A percentile compares a stretch with the other conserved stretches of the same genome.
These are phyloP conservation scores for Paramyrothecium roridum DNA, from an alignment of 2,329 filamentous ascomycete genomes.

Conservation along the genomic window DNA sequence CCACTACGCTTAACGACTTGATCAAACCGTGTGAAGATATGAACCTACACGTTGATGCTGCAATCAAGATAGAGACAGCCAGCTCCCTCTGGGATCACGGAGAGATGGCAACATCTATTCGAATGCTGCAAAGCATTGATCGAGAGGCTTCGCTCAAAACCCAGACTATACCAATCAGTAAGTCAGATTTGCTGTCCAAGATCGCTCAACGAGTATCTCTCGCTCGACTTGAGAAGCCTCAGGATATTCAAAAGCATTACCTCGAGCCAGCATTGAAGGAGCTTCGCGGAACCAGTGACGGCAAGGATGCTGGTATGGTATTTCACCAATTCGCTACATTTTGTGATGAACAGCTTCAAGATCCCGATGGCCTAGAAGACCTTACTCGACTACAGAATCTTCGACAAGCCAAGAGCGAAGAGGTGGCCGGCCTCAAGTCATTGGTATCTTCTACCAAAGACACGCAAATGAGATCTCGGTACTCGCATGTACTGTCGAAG, in stretches of 20 bases:
- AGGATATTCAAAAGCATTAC: constrained; percentile 84
- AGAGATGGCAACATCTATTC: constrained; percentile 83
- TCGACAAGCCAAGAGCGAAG: constrained; percentile 74
- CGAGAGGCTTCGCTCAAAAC: constrained; percentile 55
- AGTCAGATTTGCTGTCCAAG: constrained; percentile 79
- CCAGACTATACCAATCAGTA: constrained; percentile 69
- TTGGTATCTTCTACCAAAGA: constrained; percentile 50
- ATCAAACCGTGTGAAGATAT: constrained; percentile 65
- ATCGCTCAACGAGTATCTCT: constrained; percentile 86
- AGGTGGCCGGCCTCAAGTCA: constrained; percentile 70
- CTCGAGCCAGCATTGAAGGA: constrained; percentile 81
- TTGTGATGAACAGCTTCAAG: constrained; percentile 90
- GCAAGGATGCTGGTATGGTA: constrained; percentile 77
- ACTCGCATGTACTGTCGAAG: constrained; percentile 62
- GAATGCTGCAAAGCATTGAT: constrained; percentile 77
- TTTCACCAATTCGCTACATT: constrained; percentile 95
- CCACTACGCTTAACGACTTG: constrained; percentile 78
- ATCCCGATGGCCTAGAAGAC: constrained; percentile 80
- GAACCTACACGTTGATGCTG: constrained; percentile 74
- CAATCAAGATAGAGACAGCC: constrained; percentile 77
- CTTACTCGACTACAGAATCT: constrained; percentile 76
- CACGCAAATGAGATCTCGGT: constrained; percentile 50
- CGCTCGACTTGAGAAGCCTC: constrained; percentile 85
- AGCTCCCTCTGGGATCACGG: constrained; percentile 93
- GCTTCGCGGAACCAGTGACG: constrained; percentile 64